Conservation (phyloP, 2,329 filamentous ascomycete species). For the Penicillium sp. region DNA sequence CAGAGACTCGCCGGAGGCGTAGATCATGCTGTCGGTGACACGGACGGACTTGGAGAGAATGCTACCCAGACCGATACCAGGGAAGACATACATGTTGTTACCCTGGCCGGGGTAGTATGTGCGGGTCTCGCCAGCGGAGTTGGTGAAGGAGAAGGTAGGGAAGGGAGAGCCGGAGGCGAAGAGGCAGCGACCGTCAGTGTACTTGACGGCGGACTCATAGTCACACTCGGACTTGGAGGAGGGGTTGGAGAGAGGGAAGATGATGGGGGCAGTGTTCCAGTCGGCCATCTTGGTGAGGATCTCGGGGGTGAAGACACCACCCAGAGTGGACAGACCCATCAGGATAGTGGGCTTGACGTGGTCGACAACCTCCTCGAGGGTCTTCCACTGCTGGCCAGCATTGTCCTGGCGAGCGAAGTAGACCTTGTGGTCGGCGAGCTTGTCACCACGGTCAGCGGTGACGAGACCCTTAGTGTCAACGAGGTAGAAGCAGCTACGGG, state of each 20-base stretch:
- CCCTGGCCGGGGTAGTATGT: conserved; percentile 82
- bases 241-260: conserved; percentile 97
- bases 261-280: conserved; percentile 78
- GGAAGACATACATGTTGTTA: conserved; percentile 89
- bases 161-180: conserved; percentile 97
- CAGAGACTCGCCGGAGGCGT: conserved; percentile 84
- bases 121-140: conserved; percentile 59
- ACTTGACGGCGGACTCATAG: conserved; percentile 87
- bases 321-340: conserved; percentile 91
- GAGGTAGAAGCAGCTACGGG: conserved; percentile 91
- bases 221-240: conserved; percentile 97
- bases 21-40: conserved; percentile 95
- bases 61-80: conserved; percentile 88
- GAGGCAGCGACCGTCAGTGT: conserved; percentile 88
- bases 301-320: conserved; percentile 88
- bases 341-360: conserved; percentile 94
- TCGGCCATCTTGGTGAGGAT: conserved; percentile 69
- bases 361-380: conserved; percentile 87
- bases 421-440: conserved; percentile 83
- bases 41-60: conserved; percentile 87
- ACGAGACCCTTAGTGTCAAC: conserved; percentile 97
- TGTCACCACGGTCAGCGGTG: conserved; percentile 89
- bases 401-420: conserved; percentile 71
- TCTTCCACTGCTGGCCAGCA: conserved; percentile 69
- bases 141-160: conserved; percentile 70